Evolutionary conservation across 73 alveolate genomes (phyloP).

Genomic region (Paramecium biaurelia): DNA sequence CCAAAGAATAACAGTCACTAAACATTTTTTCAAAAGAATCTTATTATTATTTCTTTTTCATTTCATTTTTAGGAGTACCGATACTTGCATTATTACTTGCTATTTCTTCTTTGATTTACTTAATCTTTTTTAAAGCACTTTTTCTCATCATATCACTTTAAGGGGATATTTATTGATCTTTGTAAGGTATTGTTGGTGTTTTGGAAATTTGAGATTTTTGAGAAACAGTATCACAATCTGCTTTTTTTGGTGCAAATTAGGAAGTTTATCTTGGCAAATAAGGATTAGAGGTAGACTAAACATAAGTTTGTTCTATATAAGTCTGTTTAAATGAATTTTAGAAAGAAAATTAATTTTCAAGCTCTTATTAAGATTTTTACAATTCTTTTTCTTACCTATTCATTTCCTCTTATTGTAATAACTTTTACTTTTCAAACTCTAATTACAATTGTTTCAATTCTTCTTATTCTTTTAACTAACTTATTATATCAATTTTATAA

Average conservation of each 20-base stretch:
- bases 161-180: background rate
- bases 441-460: background rate
- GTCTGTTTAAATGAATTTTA: background rate
- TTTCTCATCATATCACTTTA: background rate
- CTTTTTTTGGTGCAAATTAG: background rate
- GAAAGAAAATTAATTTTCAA: background rate
- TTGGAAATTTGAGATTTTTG: background rate
- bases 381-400: background rate
- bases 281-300: background rate
- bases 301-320: background rate
- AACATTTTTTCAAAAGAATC: constrained; percentile 4
- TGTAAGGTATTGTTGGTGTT: background rate
- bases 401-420: background rate
- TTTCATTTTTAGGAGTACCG: background rate
- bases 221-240: background rate
- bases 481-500: background rate
- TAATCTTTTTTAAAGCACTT: background rate
- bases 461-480: background rate
- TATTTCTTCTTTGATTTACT: background rate
- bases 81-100: background rate
- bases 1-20: background rate
- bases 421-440: background rate
- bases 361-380: background rate
- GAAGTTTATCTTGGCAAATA: background rate
- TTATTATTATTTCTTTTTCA: background rate